phyloP scores from a whole-genome alignment of 179 eudicot genomes.

The Beta corolliflora region DNA sequence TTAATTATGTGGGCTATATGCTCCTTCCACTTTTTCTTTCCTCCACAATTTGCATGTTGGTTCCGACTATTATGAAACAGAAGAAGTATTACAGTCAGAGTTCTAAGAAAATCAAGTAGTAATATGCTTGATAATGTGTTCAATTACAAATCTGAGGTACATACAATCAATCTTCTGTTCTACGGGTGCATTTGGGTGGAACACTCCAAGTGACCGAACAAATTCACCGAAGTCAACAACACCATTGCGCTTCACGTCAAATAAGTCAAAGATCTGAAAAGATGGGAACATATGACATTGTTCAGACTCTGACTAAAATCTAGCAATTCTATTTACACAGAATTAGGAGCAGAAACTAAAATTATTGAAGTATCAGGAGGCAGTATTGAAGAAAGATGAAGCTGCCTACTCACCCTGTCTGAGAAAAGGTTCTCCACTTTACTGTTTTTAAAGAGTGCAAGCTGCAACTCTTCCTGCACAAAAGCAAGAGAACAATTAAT shows the following conservation, averaged over 20 bases:
- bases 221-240: conserved; percentile 77
- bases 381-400: background rate
- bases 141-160: conserved; percentile 6
- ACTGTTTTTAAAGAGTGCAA: conserved; percentile 82
- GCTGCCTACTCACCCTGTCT: conserved; percentile 56
- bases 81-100: too few species aligned
- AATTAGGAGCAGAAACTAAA: too few species aligned
- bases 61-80: too few species aligned
- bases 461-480: conserved; percentile 84
- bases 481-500: background rate
- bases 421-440: conserved; percentile 77
- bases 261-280: conserved; percentile 61
- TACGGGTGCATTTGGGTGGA: conserved; percentile 67
- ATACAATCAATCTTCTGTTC: conserved; percentile 56
- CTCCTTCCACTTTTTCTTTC: too few species aligned
- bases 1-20: too few species aligned
- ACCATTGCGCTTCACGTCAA: conserved; percentile 65
- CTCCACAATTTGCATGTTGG: too few species aligned
- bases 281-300: background rate
- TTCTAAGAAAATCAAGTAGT: too few species aligned
- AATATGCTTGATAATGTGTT: background rate
- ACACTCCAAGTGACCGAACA: conserved; percentile 59
- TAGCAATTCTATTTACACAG: background rate
- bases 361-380: background rate
- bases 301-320: background rate